A percentile compares a stretch with the other conserved stretches of the same genome.
Evolutionary conservation across 805 yeast genomes (phyloP).

Genomic region (Wickerhamiella alocasiicola): DNA sequence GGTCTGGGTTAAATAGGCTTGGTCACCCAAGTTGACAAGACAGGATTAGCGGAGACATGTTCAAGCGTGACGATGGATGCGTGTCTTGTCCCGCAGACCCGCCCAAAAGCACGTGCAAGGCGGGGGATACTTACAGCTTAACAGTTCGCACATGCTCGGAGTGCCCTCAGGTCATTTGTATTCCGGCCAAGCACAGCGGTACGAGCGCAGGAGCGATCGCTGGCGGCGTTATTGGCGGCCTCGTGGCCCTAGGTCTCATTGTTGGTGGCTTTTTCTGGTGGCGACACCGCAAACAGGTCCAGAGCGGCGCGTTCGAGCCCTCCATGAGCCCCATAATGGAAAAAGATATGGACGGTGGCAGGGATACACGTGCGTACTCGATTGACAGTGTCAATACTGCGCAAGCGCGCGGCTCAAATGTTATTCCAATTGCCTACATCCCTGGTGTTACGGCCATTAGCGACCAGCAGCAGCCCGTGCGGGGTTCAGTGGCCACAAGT

Average conservation of each 20-base stretch:
- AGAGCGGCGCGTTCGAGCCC: conserved; percentile 2
- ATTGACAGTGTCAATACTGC: conserved; percentile 22
- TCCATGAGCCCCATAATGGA: conserved; percentile 4
- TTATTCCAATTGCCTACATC: conserved; percentile 82
- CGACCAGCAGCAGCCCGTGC: conserved; percentile 17
- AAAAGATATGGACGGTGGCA: neutral
- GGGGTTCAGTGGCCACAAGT: conserved; percentile 31
- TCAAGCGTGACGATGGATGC: conserved; percentile 15
- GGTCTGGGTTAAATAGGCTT: too few species aligned
- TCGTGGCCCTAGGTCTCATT: conserved; percentile 33
- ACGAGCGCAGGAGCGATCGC: conserved; percentile 42
- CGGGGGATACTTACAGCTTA: conserved; percentile 41
- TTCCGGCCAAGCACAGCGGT: conserved; percentile 8
- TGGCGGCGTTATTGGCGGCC: conserved; percentile 62
- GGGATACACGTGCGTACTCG: conserved; percentile 11
- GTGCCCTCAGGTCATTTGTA: conserved; percentile 47
- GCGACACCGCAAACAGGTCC: conserved; percentile 5
- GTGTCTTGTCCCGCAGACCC: conserved; percentile 24
- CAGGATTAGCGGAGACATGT: too few species aligned
- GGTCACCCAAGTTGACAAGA: too few species aligned
- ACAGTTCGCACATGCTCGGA: conserved; percentile 43
- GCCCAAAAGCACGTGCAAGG: conserved; percentile 32
- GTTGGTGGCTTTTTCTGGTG: conserved; percentile 27
- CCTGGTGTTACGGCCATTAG: conserved; percentile 60
- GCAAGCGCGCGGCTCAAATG: conserved; percentile 56